These are phyloP conservation scores for Pseudogymnoascus sp. DNA, from an alignment of 2,329 filamentous ascomycete species.

Conservation along the genomic window DNA sequence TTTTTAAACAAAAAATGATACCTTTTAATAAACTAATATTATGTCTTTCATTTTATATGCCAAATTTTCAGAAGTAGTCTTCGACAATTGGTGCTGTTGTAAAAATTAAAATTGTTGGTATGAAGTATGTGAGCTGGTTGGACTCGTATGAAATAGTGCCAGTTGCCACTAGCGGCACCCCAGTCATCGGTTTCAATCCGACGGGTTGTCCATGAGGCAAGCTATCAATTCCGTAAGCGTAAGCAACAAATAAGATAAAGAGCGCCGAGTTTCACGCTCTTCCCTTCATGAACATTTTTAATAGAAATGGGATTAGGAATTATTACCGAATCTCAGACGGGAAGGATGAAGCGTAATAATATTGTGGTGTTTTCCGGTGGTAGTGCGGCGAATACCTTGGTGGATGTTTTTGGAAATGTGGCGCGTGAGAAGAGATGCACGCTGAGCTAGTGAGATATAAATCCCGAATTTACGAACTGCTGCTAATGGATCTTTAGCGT, in stretches of 20 bases:
- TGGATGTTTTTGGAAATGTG: slow-evolving; percentile 72
- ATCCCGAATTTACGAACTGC: slow-evolving; percentile 18
- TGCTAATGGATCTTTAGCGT: slow-evolving; percentile 62
- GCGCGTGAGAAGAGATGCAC: slow-evolving; percentile 29
- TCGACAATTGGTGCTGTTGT: neutral
- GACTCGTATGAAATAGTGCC: neutral
- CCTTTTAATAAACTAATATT: neutral
- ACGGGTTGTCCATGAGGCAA: neutral
- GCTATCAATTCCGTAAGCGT: neutral
- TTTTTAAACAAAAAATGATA: neutral
- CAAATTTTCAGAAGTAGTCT: neutral
- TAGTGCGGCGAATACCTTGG: slow-evolving; percentile 87
- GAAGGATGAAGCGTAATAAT: slow-evolving; percentile 32
- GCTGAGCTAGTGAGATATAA: slow-evolving; percentile 28
- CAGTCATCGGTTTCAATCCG: neutral
- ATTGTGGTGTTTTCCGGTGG: slow-evolving; percentile 88
- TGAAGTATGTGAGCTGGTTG: neutral
- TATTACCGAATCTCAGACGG: neutral
- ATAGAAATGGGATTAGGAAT: slow-evolving; percentile 1
- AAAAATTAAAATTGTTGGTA: neutral
- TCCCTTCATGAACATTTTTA: neutral
- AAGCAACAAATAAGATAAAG: neutral
- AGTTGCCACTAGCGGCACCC: neutral
- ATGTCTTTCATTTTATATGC: neutral
- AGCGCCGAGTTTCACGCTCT: neutral